Evolutionary conservation across 208 protist species (phyloP), one percentile per base, ranked within the genome.

Genomic region (Leishmania mexicana): DNA sequence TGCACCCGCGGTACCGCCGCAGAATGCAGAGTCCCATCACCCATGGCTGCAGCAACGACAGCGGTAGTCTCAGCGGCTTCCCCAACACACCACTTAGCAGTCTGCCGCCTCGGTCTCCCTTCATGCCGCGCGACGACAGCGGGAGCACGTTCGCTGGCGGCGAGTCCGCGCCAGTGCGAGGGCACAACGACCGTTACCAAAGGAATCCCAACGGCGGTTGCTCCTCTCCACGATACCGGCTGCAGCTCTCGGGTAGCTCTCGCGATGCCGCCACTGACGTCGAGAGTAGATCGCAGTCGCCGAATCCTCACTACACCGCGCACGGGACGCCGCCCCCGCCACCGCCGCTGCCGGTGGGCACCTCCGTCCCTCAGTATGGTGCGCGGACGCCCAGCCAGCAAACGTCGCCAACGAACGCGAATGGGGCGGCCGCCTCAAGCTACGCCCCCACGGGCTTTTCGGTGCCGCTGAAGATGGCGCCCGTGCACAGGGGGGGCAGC

Each of bases 381-480:
- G 58, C 21, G 21, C 62, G 49, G 10, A 53, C 58, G 6, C 1
- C 57, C 51, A 85, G 19, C 57, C 40, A 42, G 4, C 47, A 21
- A 4, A 76, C 45, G 2, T 72, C 45, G 15, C 72, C 42, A n/a
- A 79, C 78, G 68, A 68, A 54, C n/a, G 13, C 28, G 62, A n/a
- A 67, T 19, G 60, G 49, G 24, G 5, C 38, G 10, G 11, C 2
- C 35, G 21, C 24, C 19, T 2, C 74, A 17, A 84, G 83, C 49
- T 92, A 92, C 54, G 85, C 85, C 0, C 90, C 90, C 3, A 35
- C 83, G 0, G 80, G 87, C 28, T 92, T 94, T 72, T 78, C 79
- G 2, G 67, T 83, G 79, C 83, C 83, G 2, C 76, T 78, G 17
- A 76, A 60, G 62, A 86, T 86, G 78, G n/a, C 19, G 0, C 24